Percentiles rank a stretch among this genome's conserved stretches.
Evolutionary conservation across 148 eudicot species (phyloP).

Genomic region (Persicaria tinctoria): DNA sequence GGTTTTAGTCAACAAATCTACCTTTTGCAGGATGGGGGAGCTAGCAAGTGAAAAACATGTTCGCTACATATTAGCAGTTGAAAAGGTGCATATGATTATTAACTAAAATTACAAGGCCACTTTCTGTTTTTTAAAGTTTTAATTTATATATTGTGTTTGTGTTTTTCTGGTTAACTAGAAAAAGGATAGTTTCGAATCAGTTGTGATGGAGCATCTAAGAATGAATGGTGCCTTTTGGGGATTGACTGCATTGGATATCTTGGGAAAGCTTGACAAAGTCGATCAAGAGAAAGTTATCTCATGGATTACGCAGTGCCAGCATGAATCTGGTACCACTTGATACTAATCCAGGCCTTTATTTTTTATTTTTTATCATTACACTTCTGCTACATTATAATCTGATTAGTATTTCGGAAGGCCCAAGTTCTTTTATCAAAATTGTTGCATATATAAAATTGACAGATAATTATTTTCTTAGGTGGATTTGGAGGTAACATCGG

Average conservation of each 20-base stretch:
- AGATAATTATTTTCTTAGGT: slow-evolving; percentile 36
- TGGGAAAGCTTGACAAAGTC: slow-evolving; percentile 66
- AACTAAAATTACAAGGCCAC: background rate
- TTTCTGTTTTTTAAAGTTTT: background rate
- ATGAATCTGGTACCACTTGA: slow-evolving; percentile 63
- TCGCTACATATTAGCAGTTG: slow-evolving; percentile 57
- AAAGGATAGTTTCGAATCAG: slow-evolving; percentile 70
- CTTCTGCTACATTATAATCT: background rate
- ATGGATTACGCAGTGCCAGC: slow-evolving; percentile 93
- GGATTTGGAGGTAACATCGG: slow-evolving; percentile 95
- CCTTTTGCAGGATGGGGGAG: slow-evolving; percentile 41
- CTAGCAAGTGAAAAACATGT: slow-evolving; percentile 57
- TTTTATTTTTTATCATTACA: background rate
- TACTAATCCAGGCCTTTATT: background rate
- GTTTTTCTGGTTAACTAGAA: slow-evolving; percentile 26
- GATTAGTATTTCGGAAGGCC: background rate
- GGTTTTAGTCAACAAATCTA: background rate
- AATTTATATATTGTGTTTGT: slow-evolving; percentile 6
- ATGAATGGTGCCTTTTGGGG: slow-evolving; percentile 98
- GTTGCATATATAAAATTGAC: slow-evolving; percentile 1
- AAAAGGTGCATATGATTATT: slow-evolving; percentile 38
- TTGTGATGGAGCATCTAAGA: slow-evolving; percentile 78
- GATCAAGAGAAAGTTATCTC: slow-evolving; percentile 70
- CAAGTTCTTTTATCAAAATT: background rate
- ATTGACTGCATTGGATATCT: slow-evolving; percentile 71